These are phyloP conservation scores for Cordyceps militaris DNA, from an alignment of 2,329 filamentous ascomycete genomes.

Conservation along the genomic window DNA sequence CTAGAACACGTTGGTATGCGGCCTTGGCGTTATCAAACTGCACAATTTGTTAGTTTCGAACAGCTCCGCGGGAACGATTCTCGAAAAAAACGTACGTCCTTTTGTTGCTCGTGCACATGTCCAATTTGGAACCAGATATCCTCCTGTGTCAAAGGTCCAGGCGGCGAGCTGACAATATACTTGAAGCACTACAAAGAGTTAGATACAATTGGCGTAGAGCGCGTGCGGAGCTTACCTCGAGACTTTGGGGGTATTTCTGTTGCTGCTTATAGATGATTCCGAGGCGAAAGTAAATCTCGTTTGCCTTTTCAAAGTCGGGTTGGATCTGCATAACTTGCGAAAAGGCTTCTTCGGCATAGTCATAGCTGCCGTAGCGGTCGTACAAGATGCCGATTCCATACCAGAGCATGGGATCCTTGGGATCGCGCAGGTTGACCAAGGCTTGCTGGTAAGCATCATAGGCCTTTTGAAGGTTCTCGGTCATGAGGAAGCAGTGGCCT, in stretches of 20 bases:
- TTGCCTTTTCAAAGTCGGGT: constrained; percentile 95
- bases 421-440: constrained; percentile 83
- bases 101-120: constrained; percentile 97
- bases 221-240: constrained; percentile 59
- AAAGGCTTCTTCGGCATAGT: constrained; percentile 96
- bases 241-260: constrained; percentile 82
- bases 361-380: constrained; percentile 89
- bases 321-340: constrained; percentile 99
- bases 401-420: constrained; percentile 97
- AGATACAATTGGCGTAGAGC: neutral
- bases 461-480: constrained; percentile 93
- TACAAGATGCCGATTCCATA: constrained; percentile 98
- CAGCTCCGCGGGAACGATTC: neutral
- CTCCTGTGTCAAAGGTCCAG: constrained; percentile 86
- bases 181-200: constrained; percentile 71
- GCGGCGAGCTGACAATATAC: constrained; percentile 91
- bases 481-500: constrained; percentile 99
- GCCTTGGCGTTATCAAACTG: constrained; percentile 90
- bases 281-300: constrained; percentile 96
- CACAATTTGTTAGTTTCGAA: constrained; percentile 30
- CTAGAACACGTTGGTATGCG: constrained; percentile 87
- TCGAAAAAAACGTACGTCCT: constrained; percentile 64
- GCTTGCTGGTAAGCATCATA: constrained; percentile 96
- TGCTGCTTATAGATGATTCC: constrained; percentile 99
- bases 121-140: constrained; percentile 99